Evolutionary conservation across 164 flowering plant genomes (phyloP).

Genomic region (Chloranthus sessilifolius): DNA sequence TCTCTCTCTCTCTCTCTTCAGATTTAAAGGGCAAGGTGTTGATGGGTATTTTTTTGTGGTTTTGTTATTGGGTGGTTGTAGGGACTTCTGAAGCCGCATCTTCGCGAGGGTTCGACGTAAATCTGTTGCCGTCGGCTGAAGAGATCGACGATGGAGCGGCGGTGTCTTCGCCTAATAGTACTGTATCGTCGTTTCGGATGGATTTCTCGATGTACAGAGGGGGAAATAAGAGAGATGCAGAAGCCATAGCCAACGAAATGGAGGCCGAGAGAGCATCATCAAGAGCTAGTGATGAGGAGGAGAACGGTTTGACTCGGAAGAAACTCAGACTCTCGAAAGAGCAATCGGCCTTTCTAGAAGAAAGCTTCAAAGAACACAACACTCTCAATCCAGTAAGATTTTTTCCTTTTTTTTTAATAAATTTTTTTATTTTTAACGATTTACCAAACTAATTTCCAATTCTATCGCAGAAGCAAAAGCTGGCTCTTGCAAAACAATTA

Average conservation of each 20-base stretch:
- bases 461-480: slow-evolving; percentile 72
- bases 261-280: slow-evolving; percentile 42
- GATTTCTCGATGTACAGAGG: slow-evolving; percentile 40
- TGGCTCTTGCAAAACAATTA: slow-evolving; percentile 60
- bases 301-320: slow-evolving; percentile 59
- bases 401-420: neutral
- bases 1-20: neutral
- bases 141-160: slow-evolving; percentile 40
- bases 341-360: slow-evolving; percentile 93
- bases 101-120: slow-evolving; percentile 44
- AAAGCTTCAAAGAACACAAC: slow-evolving; percentile 86
- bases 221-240: slow-evolving; percentile 26
- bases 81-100: slow-evolving; percentile 34
- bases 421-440: neutral
- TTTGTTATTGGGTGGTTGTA: neutral
- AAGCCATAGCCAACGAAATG: slow-evolving; percentile 24
- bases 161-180: slow-evolving; percentile 55
- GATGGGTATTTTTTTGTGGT: neutral
- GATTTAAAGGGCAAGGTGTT: slow-evolving; percentile 8
- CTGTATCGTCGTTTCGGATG: slow-evolving; percentile 55
- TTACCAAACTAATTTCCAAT: no score
- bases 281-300: slow-evolving; percentile 74
- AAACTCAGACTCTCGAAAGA: slow-evolving; percentile 82
- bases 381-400: slow-evolving; percentile 85
- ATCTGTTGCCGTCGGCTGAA: slow-evolving; percentile 31